phyloP scores from a whole-genome alignment of 1,139 yeast species.

The Candida gigantensis region DNA sequence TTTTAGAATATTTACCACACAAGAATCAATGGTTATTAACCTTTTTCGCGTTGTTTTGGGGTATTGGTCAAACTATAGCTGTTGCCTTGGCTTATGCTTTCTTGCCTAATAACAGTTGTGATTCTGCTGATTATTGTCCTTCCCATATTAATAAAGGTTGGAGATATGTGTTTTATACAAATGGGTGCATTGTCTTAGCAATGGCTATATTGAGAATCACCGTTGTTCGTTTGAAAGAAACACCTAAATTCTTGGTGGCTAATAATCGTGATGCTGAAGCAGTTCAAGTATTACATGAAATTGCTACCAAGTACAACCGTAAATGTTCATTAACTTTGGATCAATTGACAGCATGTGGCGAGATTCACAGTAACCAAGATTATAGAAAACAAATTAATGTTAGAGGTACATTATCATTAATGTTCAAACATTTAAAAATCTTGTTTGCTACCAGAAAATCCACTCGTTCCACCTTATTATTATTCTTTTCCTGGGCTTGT shows the following conservation, averaged over 20 bases:
- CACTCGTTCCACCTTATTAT: constrained; percentile 28
- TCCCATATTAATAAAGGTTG: constrained; percentile 55
- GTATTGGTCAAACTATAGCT: constrained; percentile 60
- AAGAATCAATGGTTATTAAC: constrained; percentile 56
- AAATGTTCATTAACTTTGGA: constrained; percentile 46
- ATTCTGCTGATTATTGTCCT: constrained; percentile 37
- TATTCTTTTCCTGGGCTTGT: constrained; percentile 37
- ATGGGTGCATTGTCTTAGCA: constrained; percentile 53
- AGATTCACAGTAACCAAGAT: constrained; percentile 28
- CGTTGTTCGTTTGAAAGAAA: constrained; percentile 50
- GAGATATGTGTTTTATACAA: constrained; percentile 58
- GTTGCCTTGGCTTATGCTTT: constrained; percentile 59
- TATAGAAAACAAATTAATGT: constrained; percentile 21
- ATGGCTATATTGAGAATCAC: constrained; percentile 50
- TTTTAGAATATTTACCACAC: constrained; percentile 58
- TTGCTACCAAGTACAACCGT: constrained; percentile 47
- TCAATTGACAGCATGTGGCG: constrained; percentile 46
- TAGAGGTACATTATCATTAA: constrained; percentile 21
- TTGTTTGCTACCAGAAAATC: constrained; percentile 30
- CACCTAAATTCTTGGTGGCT: constrained; percentile 58
- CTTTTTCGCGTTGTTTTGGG: constrained; percentile 62
- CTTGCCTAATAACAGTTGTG: constrained; percentile 51
- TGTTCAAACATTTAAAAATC: constrained; percentile 24
- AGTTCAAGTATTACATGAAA: constrained; percentile 29
- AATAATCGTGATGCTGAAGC: constrained; percentile 57